phyloP scores from a whole-genome alignment of 495 filamentous ascomycete genomes.

The Aspergillus cristatus region DNA sequence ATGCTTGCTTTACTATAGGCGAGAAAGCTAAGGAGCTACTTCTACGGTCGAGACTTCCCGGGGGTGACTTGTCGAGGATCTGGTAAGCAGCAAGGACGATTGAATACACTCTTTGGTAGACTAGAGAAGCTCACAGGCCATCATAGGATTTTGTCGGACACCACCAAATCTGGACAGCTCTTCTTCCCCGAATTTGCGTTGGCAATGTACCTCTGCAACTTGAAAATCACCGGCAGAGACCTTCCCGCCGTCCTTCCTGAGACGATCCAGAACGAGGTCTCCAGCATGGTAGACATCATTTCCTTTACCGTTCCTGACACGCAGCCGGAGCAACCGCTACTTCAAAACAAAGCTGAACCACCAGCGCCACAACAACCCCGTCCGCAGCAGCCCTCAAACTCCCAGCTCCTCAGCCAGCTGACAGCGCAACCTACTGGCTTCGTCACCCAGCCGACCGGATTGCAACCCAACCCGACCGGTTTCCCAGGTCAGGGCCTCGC shows the following conservation, averaged over 20 bases:
- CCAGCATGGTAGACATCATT: slow-evolving; percentile 99
- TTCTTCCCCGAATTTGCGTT: slow-evolving; percentile 97
- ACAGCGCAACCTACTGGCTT: slow-evolving; percentile 58
- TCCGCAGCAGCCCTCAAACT: slow-evolving; percentile 66
- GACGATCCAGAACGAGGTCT: slow-evolving; percentile 88
- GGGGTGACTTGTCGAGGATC: slow-evolving; percentile 73
- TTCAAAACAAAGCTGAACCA: slow-evolving; percentile 54
- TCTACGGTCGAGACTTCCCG: slow-evolving; percentile 75
- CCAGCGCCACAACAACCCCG: slow-evolving; percentile 81
- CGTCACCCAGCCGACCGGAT: slow-evolving; percentile 50
- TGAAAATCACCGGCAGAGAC: slow-evolving; percentile 78
- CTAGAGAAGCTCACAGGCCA: slow-evolving; percentile 4
- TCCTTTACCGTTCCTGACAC: slow-evolving; percentile 88
- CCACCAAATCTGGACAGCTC: slow-evolving; percentile 90
- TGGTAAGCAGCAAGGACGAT: slow-evolving; percentile 48
- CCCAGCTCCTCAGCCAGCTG: slow-evolving; percentile 68
- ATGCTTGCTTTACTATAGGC: slow-evolving; percentile 30
- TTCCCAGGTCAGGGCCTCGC: slow-evolving; percentile 7
- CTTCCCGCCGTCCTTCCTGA: slow-evolving; percentile 71
- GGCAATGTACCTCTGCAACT: slow-evolving; percentile 97
- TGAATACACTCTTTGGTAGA: neutral
- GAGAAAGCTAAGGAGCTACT: slow-evolving; percentile 87
- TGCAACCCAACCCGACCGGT: slow-evolving; percentile 22
- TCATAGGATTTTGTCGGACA: slow-evolving; percentile 82
- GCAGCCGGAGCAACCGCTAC: slow-evolving; percentile 41